Conservation (phyloP, 495 filamentous ascomycete species). For the Penicillium coprophilum region DNA sequence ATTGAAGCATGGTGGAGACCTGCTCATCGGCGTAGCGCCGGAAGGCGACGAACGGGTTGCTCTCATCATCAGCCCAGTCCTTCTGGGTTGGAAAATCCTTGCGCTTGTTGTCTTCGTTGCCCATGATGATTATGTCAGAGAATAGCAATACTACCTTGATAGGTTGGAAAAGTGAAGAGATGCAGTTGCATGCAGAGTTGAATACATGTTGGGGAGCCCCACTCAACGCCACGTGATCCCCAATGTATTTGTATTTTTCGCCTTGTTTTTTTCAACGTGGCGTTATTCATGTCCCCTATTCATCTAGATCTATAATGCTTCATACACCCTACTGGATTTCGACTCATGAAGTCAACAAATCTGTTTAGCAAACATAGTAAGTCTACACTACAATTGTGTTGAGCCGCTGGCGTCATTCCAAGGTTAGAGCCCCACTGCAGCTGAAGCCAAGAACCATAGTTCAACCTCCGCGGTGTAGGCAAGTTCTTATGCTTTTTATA, state of each 20-base stretch:
- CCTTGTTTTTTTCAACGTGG: not conserved
- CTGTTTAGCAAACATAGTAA: not conserved
- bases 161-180: constrained; percentile 6
- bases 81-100: constrained; percentile 16
- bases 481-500: no score
- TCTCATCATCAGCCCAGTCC: constrained; percentile 33
- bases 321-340: not conserved
- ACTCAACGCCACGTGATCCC: constrained; percentile 19
- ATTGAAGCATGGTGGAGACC: constrained; percentile 54
- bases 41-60: constrained; percentile 60
- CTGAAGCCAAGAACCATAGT: not conserved
- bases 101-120: constrained; percentile 29
- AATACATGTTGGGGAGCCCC: constrained; percentile 14
- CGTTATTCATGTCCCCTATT: not conserved
- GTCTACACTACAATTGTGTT: not conserved
- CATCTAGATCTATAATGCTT: not conserved
- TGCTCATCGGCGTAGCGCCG: constrained; percentile 60
- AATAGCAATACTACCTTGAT: not conserved
- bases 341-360: not conserved
- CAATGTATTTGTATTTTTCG: constrained; percentile 2
- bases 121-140: constrained; percentile 24
- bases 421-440: not conserved
- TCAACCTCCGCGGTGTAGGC: not conserved
- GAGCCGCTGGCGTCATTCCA: not conserved
- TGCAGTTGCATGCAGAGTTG: not conserved